Percentiles rank a stretch among this genome's conserved stretches.
Conservation (phyloP, 1,284 basidiomycete species). For the Microbotryum saponariae region DNA sequence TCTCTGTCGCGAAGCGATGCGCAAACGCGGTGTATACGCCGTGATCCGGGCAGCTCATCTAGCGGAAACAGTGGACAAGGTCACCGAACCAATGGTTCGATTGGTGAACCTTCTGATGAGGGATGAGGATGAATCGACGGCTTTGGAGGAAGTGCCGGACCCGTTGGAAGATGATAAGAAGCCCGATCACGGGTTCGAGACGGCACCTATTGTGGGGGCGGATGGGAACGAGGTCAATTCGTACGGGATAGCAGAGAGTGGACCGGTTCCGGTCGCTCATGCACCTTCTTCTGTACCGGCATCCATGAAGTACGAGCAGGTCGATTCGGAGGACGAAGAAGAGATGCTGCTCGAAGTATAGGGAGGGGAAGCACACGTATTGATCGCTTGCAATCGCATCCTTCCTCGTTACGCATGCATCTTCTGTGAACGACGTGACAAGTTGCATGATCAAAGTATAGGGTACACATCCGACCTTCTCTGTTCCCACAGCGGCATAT, state of each 20-base stretch:
- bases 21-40: slow-evolving; percentile 77
- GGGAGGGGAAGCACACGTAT: background rate
- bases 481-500: slow-evolving; percentile 36
- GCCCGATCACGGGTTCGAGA: too few relatives aligned
- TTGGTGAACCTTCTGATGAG: slow-evolving; percentile 67
- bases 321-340: slow-evolving; percentile 30
- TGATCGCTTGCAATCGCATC: too few relatives aligned
- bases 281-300: too few relatives aligned
- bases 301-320: background rate
- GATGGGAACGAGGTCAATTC: slow-evolving; percentile 8
- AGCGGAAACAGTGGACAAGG: slow-evolving; percentile 67
- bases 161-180: too few relatives aligned
- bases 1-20: slow-evolving; percentile 73
- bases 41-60: slow-evolving; percentile 75
- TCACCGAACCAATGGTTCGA: slow-evolving; percentile 60
- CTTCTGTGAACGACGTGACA: too few relatives aligned
- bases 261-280: too few relatives aligned
- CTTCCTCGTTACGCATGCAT: too few relatives aligned
- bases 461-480: slow-evolving; percentile 32
- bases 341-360: slow-evolving; percentile 33
- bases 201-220: slow-evolving; percentile 7
- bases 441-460: background rate
- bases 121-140: slow-evolving; percentile 54
- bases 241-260: too few relatives aligned
- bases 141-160: slow-evolving; percentile 34